A percentile compares a stretch with the other conserved stretches of the same genome.
phyloP scores from a whole-genome alignment of 2,329 filamentous ascomycete species.

The Fusarium sp. region DNA sequence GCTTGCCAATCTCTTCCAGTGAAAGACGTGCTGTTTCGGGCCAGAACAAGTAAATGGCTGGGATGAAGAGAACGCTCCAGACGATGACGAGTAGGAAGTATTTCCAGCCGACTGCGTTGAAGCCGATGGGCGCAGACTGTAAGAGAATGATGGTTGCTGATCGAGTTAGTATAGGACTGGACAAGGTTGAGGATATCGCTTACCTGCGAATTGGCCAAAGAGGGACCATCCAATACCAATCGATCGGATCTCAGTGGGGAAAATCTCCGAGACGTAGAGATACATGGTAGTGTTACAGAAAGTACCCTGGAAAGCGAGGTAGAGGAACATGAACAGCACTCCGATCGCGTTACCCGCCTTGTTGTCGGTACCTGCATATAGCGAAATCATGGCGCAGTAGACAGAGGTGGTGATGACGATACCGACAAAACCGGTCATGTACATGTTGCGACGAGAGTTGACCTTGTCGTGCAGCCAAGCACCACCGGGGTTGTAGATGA shows the following conservation, averaged over 20 bases:
- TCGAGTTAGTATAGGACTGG: too few relatives aligned
- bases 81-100: slow-evolving; percentile 61
- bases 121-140: slow-evolving; percentile 53
- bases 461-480: slow-evolving; percentile 61
- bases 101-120: slow-evolving; percentile 60
- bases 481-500: slow-evolving; percentile 61
- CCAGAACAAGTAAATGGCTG: slow-evolving; percentile 49
- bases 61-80: slow-evolving; percentile 52
- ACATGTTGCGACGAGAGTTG: slow-evolving; percentile 59
- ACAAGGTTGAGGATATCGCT: not conserved
- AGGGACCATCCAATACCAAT: slow-evolving; percentile 64
- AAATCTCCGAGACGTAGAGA: slow-evolving; percentile 53
- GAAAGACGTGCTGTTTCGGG: slow-evolving; percentile 49
- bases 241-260: slow-evolving; percentile 60
- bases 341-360: slow-evolving; percentile 54
- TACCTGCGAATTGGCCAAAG: slow-evolving; percentile 60
- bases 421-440: slow-evolving; percentile 54
- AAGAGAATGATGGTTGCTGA: slow-evolving; percentile 57
- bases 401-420: slow-evolving; percentile 52
- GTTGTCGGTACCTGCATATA: slow-evolving; percentile 51
- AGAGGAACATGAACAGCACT: slow-evolving; percentile 58
- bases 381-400: slow-evolving; percentile 52
- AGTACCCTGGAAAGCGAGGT: slow-evolving; percentile 61
- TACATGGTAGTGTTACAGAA: slow-evolving; percentile 56
- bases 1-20: slow-evolving; percentile 55